Conservation (phyloP, 352 stramenopile species). For the Pythium periplocum region DNA sequence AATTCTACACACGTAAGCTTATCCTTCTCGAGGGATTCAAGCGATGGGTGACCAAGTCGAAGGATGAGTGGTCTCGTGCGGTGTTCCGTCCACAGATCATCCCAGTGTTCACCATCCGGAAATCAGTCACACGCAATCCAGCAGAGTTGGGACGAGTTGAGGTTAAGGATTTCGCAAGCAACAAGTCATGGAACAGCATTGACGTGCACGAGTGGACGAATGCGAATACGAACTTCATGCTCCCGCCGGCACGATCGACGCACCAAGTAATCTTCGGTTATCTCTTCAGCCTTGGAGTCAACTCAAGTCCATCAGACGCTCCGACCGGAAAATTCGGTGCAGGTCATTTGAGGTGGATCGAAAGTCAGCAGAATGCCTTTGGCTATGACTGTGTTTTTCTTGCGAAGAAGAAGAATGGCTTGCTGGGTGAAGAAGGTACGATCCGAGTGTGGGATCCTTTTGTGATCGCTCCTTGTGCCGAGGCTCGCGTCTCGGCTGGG, state of each 20-base stretch:
- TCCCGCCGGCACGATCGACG: neutral
- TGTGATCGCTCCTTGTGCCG: slow-evolving; percentile 31
- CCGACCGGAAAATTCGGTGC: slow-evolving; percentile 7
- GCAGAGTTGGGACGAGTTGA: slow-evolving; percentile 27
- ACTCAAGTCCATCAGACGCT: slow-evolving; percentile 9
- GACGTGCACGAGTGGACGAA: slow-evolving; percentile 4
- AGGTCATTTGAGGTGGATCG: slow-evolving; percentile 30
- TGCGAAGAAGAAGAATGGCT: slow-evolving; percentile 17
- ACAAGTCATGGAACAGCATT: slow-evolving; percentile 13
- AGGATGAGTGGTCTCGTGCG: slow-evolving; percentile 32
- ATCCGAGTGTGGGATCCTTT: slow-evolving; percentile 40
- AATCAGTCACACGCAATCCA: slow-evolving; percentile 1
- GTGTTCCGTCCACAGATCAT: slow-evolving; percentile 39
- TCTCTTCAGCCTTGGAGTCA: slow-evolving; percentile 14
- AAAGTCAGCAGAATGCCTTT: slow-evolving; percentile 23
- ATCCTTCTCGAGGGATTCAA: slow-evolving; percentile 43
- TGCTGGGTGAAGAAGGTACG: slow-evolving; percentile 12
- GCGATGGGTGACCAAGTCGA: slow-evolving; percentile 19
- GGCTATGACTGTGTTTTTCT: slow-evolving; percentile 47
- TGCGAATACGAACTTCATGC: slow-evolving; percentile 8
- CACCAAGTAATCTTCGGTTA: slow-evolving; percentile 17
- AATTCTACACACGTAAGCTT: slow-evolving; percentile 40
- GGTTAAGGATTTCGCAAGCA: slow-evolving; percentile 29
- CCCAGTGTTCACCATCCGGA: slow-evolving; percentile 17
- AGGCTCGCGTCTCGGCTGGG: slow-evolving; percentile 3